Evolutionary conservation across 2,329 filamentous ascomycete species (phyloP), one percentile per base, ranked within the genome.

Genomic region (Lachnum nothofagi): DNA sequence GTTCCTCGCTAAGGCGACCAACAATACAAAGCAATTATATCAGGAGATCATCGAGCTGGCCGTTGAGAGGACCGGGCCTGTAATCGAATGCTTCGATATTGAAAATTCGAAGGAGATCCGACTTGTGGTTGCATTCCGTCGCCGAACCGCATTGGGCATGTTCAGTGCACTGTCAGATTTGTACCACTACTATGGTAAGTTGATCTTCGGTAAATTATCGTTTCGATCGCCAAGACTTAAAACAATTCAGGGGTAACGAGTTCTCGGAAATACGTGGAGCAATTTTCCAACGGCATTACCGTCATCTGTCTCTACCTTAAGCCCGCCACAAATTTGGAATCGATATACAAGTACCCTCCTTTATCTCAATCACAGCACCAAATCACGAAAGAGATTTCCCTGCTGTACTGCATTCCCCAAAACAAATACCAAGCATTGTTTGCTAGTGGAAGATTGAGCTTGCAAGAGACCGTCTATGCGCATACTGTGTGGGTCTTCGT

Each of bases 401-500:
- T 98, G 50, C 77, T 98, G 16, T 98, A 97, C 80, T 98, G 93
- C 68, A 86, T 98, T 59, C 93, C 93, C 12, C 91, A 95, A 69
- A 98, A 95, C 77, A 93, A 91, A 70, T 89, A 98, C 68, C 91
- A 96, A 70, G 75, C 78, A 50, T 81, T 95, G 60, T 98, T 98
- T 68, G 87, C 88, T 43, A 83, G 80, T 14, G 91, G 91, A 42
- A 80, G 85, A 60, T 76, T 98, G 56, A 96, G 91, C 65, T 76
- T 98, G 44, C 93, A 98, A 68, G 93, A 98, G 72, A 91, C 91
- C 10, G 90, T 96, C 63, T 98, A 98, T 67, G 91, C 90, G 23
- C 93, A 98, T 72, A 95, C 88, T 66, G 88, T 94, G 5, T 96
- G 91, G 88, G 90, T 97, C 25, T 98, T 96, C 64, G 86, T 96